A percentile compares a stretch with the other conserved stretches of the same genome.
Conservation (phyloP, 768 basidiomycete genomes). For the Suillus subaureus region DNA sequence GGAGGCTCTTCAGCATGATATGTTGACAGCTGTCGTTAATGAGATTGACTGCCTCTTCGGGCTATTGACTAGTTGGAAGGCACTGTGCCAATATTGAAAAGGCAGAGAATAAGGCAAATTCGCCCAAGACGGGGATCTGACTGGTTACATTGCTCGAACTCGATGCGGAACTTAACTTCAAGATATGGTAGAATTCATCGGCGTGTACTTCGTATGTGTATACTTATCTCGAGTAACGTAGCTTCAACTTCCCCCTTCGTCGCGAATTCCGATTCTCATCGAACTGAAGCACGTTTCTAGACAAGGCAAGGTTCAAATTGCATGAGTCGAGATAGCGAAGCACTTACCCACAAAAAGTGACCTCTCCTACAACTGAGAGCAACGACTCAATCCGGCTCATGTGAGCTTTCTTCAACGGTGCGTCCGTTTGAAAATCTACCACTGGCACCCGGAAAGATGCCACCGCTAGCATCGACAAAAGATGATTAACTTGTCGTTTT, state of each 20-base stretch:
- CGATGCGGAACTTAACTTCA: background rate
- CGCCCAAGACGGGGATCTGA: background rate
- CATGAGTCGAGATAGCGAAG: background rate
- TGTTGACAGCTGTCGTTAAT: background rate
- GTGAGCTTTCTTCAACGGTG: background rate
- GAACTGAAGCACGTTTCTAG: background rate
- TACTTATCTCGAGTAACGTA: background rate
- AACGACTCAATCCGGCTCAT: background rate
- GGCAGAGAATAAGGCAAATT: background rate
- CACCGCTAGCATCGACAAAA: background rate
- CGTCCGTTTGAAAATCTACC: background rate
- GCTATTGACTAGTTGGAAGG: background rate
- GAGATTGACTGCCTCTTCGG: background rate
- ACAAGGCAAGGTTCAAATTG: background rate
- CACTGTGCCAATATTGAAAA: background rate
- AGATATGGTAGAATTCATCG: background rate
- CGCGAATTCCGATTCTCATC: background rate
- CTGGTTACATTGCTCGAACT: background rate
- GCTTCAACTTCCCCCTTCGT: background rate
- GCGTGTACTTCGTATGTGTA: background rate
- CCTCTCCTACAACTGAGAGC: background rate
- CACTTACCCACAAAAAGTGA: background rate
- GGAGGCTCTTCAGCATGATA: slow-evolving; percentile 30
- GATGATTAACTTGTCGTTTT: background rate
- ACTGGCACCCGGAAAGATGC: background rate